phyloP scores from a whole-genome alignment of 1,284 basidiomycete genomes.

The Wolfiporia cocos region DNA sequence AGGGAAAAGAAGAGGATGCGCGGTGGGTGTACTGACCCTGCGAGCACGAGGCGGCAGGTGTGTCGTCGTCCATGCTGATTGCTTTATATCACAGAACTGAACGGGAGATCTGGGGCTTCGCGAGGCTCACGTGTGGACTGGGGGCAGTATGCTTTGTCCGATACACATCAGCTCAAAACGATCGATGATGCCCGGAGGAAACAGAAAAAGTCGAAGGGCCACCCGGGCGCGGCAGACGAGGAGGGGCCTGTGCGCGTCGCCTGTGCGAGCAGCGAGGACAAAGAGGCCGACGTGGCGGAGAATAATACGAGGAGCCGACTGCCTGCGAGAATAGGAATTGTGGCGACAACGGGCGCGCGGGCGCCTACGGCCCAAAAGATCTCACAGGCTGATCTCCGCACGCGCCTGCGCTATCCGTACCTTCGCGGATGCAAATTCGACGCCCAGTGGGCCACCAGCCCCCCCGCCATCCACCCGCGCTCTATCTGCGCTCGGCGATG shows the following conservation, averaged over 20 bases:
- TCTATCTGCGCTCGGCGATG: slow-evolving; percentile 1
- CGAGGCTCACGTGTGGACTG: slow-evolving; percentile 26
- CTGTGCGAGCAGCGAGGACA: too few relatives aligned
- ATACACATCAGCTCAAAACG: slow-evolving; percentile 24
- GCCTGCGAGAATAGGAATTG: too few relatives aligned
- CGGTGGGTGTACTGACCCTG: slow-evolving; percentile 28
- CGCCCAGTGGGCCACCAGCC: too few relatives aligned
- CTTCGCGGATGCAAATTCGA: slow-evolving; percentile 31
- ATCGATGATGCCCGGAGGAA: slow-evolving; percentile 19
- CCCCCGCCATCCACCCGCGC: too few relatives aligned
- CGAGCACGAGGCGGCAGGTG: slow-evolving; percentile 24
- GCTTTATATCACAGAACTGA: slow-evolving; percentile 25
- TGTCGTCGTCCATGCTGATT: slow-evolving; percentile 16
- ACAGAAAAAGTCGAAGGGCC: slow-evolving; percentile 5
- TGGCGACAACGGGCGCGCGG: neutral
- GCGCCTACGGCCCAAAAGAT: slow-evolving; percentile 3
- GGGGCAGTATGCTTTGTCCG: slow-evolving; percentile 22
- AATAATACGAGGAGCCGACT: too few relatives aligned
- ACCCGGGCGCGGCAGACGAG: neutral
- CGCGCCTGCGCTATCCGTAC: slow-evolving; percentile 10
- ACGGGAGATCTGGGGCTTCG: slow-evolving; percentile 16
- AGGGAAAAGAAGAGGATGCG: slow-evolving; percentile 24
- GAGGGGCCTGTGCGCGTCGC: neutral
- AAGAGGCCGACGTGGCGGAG: too few relatives aligned
- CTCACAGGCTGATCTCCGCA: slow-evolving; percentile 22